A percentile compares a stretch with the other conserved stretches of the same genome.
Conservation (phyloP, 1,284 basidiomycete genomes). For the Trametes polyzona region DNA sequence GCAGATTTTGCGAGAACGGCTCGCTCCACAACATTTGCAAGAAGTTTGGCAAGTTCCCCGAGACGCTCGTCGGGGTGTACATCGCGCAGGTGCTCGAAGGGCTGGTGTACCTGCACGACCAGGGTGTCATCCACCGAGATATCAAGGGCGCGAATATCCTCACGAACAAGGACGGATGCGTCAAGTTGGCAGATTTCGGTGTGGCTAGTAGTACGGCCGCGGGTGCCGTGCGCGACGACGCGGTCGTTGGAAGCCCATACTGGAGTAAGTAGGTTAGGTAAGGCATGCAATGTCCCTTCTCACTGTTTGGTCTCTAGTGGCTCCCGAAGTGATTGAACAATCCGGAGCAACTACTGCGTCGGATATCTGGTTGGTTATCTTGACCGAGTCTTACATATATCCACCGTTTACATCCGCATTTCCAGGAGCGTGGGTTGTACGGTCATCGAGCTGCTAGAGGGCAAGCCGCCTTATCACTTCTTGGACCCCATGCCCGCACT, state of each 20-base stretch:
- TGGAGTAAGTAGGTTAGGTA: slow-evolving; percentile 68
- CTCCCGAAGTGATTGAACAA: slow-evolving; percentile 97
- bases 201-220: slow-evolving; percentile 80
- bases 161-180: slow-evolving; percentile 97
- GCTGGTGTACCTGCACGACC: slow-evolving; percentile 93
- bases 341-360: slow-evolving; percentile 95
- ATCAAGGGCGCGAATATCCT: slow-evolving; percentile 98
- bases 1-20: slow-evolving; percentile 96
- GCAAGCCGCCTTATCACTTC: slow-evolving; percentile 94
- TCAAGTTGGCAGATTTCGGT: slow-evolving; percentile 95
- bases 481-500: slow-evolving; percentile 98
- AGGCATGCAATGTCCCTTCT: slow-evolving; percentile 3
- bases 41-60: slow-evolving; percentile 97
- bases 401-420: slow-evolving; percentile 10
- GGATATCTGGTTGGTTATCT: slow-evolving; percentile 82
- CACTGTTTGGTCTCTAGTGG: slow-evolving; percentile 61
- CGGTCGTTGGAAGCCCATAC: slow-evolving; percentile 95
- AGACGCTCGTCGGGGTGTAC: slow-evolving; percentile 94
- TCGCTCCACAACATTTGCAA: slow-evolving; percentile 95
- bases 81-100: slow-evolving; percentile 94
- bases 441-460: slow-evolving; percentile 95
- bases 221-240: slow-evolving; percentile 77
- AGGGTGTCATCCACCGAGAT: slow-evolving; percentile 98
- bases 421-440: slow-evolving; percentile 91
- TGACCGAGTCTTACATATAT: background rate